Percentiles rank a stretch among this genome's conserved stretches.
Evolutionary conservation across 2,329 filamentous ascomycete species (phyloP).

Genomic region (Rugonectria rugulosa): DNA sequence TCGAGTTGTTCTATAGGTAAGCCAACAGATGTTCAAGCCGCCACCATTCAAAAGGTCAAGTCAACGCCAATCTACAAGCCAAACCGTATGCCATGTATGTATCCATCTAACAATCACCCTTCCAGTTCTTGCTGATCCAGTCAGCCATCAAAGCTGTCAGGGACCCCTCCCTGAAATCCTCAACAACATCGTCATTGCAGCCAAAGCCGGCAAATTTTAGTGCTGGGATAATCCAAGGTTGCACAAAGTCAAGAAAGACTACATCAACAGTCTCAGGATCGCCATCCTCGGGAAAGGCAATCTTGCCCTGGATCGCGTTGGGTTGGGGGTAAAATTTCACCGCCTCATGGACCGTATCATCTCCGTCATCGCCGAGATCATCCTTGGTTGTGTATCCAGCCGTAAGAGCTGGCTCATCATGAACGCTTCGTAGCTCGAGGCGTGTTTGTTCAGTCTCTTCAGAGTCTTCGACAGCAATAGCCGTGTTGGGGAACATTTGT

Average conservation of each 20-base stretch:
- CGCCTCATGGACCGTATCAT: conserved; percentile 83
- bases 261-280: conserved; percentile 81
- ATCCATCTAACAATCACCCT: conserved; percentile 50
- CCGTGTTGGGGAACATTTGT: conserved; percentile 40
- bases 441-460: conserved; percentile 34
- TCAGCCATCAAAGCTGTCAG: conserved; percentile 63
- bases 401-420: conserved; percentile 55
- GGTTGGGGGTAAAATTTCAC: conserved; percentile 81
- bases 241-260: conserved; percentile 90
- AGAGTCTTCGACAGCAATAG: conserved; percentile 18
- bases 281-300: conserved; percentile 64
- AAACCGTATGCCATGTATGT: not conserved
- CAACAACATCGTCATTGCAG: conserved; percentile 57
- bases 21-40: no score
- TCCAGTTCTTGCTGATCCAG: conserved; percentile 69
- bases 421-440: conserved; percentile 43
- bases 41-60: no score
- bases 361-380: conserved; percentile 82
- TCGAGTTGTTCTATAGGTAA: no score
- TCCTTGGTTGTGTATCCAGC: conserved; percentile 89
- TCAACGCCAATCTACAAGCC: conserved; percentile 10
- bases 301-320: conserved; percentile 79
- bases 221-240: conserved; percentile 80
- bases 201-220: conserved; percentile 67
- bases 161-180: conserved; percentile 60